These are phyloP conservation scores for Magnolia kwangsiensis DNA, from an alignment of 164 flowering plant genomes.

Conservation along the genomic window DNA sequence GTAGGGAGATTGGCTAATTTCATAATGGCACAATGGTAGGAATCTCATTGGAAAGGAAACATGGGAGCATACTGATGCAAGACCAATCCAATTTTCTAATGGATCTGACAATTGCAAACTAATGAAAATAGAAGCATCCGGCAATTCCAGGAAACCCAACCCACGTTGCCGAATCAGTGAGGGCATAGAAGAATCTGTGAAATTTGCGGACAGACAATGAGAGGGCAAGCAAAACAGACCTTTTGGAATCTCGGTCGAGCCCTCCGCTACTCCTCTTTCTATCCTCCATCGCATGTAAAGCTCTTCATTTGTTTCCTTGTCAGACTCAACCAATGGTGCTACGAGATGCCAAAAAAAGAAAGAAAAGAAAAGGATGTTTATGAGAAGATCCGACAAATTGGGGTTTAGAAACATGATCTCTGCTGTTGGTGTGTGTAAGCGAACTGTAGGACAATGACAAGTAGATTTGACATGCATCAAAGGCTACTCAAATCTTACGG, in stretches of 20 bases:
- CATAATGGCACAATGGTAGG: too few species aligned
- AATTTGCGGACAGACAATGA: not conserved
- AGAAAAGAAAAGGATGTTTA: not conserved
- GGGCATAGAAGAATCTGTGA: not conserved
- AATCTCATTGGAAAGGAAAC: not conserved
- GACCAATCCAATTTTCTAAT: not conserved
- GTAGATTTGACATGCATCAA: not conserved
- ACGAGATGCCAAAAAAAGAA: conserved; percentile 15
- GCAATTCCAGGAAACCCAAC: not conserved
- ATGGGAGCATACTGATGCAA: not conserved
- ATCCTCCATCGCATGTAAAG: conserved; percentile 73
- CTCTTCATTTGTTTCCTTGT: conserved; percentile 69
- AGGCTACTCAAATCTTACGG: conserved; percentile 42
- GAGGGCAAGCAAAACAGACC: conserved; percentile 31
- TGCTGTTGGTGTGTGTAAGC: too few species aligned
- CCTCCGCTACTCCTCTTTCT: conserved; percentile 93
- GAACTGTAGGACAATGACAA: not conserved
- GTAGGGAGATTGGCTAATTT: too few species aligned
- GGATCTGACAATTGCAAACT: not conserved
- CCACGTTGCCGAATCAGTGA: not conserved
- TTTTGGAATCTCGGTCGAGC: conserved; percentile 86
- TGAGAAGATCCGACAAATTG: too few species aligned
- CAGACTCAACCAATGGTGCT: conserved; percentile 91
- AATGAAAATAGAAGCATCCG: not conserved
- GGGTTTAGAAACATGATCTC: too few species aligned